phyloP scores from a whole-genome alignment of 768 basidiomycete genomes.

The Kwoniella europaea region DNA sequence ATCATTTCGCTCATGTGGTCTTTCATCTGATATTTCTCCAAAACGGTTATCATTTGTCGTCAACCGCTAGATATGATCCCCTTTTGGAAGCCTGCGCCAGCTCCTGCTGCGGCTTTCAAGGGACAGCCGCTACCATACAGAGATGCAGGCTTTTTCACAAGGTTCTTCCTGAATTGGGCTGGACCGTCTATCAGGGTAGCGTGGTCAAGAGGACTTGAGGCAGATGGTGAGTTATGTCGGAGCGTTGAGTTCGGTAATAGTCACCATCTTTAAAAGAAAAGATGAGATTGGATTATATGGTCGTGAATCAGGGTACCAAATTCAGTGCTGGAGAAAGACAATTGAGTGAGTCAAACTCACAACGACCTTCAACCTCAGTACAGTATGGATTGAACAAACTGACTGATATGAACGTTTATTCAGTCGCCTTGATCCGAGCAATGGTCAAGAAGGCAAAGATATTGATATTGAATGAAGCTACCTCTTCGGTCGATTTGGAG shows the following conservation, averaged over 20 bases:
- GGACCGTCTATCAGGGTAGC: slow-evolving; percentile 19
- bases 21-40: no score
- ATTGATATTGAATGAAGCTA: slow-evolving; percentile 66
- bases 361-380: no score
- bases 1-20: no score
- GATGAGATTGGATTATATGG: slow-evolving; percentile 68
- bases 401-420: neutral
- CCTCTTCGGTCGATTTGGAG: slow-evolving; percentile 62
- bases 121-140: slow-evolving; percentile 15
- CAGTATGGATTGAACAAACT: no score
- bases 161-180: slow-evolving; percentile 23
- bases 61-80: neutral
- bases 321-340: slow-evolving; percentile 72
- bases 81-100: slow-evolving; percentile 11
- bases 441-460: slow-evolving; percentile 68
- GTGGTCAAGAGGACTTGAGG: slow-evolving; percentile 14
- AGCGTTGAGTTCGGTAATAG: neutral
- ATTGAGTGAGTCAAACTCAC: slow-evolving; percentile 52
- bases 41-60: no score
- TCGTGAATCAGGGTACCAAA: slow-evolving; percentile 71
- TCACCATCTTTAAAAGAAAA: slow-evolving; percentile 62
- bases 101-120: slow-evolving; percentile 17
- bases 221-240: slow-evolving; percentile 7
- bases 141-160: slow-evolving; percentile 13
- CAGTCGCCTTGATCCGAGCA: slow-evolving; percentile 67